phyloP scores from a whole-genome alignment of 2,329 filamentous ascomycete genomes.

The Teratosphaeria viscida region DNA sequence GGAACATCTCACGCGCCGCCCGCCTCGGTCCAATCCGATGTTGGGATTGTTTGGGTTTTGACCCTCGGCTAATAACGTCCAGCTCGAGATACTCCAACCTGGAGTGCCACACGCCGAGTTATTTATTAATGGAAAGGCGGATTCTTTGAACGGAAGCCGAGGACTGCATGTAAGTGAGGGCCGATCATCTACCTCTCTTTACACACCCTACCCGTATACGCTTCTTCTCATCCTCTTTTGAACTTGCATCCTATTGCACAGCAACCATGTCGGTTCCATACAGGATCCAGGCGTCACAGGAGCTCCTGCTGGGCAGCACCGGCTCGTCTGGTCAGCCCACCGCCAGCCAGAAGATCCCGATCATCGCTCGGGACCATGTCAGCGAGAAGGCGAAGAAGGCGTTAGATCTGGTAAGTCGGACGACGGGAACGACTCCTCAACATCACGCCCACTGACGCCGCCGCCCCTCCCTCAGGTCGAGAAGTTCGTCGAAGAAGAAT shows the following conservation, averaged over 20 bases:
- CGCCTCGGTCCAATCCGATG: background rate
- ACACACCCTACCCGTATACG: background rate
- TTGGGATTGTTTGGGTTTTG: background rate
- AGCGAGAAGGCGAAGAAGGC: slow-evolving; percentile 78
- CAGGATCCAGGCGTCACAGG: slow-evolving; percentile 25
- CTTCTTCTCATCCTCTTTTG: background rate
- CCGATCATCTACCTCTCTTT: background rate
- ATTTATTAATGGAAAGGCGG: background rate
- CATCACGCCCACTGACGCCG: background rate
- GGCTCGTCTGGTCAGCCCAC: slow-evolving; percentile 21
- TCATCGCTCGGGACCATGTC: slow-evolving; percentile 53
- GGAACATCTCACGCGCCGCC: background rate
- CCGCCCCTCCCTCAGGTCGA: slow-evolving; percentile 41
- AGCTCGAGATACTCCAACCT: background rate
- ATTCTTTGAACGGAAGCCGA: background rate
- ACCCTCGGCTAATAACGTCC: background rate
- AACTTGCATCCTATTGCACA: background rate
- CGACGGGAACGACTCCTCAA: background rate
- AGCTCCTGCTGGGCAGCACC: slow-evolving; percentile 19
- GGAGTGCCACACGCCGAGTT: background rate
- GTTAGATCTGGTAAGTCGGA: slow-evolving; percentile 54
- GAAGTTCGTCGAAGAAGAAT: slow-evolving; percentile 96
- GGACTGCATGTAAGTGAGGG: background rate
- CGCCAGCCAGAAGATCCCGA: slow-evolving; percentile 48
- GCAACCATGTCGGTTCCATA: slow-evolving; percentile 27